Evolutionary conservation across 148 eudicot species (phyloP), one percentile per base, ranked within the genome.

Genomic region (Camellia sinensis): DNA sequence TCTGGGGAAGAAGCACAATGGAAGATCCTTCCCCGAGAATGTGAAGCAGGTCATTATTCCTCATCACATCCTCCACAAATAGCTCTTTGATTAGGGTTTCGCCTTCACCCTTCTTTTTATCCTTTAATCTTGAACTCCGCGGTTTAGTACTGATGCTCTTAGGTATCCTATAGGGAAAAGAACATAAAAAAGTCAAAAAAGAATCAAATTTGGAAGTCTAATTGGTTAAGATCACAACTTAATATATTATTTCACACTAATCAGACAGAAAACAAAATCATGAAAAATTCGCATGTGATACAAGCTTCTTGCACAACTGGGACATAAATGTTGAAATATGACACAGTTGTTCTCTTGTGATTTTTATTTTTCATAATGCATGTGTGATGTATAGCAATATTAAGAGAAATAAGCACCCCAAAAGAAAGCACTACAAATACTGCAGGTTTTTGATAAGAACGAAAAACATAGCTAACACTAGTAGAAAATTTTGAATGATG

Each of bases 41-140:
- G 71, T 86, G 82, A 76, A 96, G 91, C 80, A 93, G 86, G 46
- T 87, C 85, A 75, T 90, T 96, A 72, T 92, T 93, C 85, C 89
- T 90, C 71, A 90, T 78, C 54, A 96, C 90, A 79, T 96, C 99
- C 84, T 92, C 83, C 76, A 91, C 86, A 90, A 96, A 96, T 67
- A 83, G 80, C 86, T 92, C 91, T 85, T 93, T 96, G 74, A 93
- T 87, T 85, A 96, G 81, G 70, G 85, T 80, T 71, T 96, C 98
- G 61, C 99, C 97, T 86, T 93, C 99, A 60, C 91, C 91, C 84
- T 87, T 96, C 82, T 87, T 90, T 83, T 85, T 96, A 84, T 96
- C 95, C 85, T 89, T 96, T 75, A 96, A 83, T 53, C 99, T 86
- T 67, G 98, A 96, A 89, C 99, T 96, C 84, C 97, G 88, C 45